phyloP scores from a whole-genome alignment of 2,329 filamentous ascomycete species.

The Thelonectria blattea region DNA sequence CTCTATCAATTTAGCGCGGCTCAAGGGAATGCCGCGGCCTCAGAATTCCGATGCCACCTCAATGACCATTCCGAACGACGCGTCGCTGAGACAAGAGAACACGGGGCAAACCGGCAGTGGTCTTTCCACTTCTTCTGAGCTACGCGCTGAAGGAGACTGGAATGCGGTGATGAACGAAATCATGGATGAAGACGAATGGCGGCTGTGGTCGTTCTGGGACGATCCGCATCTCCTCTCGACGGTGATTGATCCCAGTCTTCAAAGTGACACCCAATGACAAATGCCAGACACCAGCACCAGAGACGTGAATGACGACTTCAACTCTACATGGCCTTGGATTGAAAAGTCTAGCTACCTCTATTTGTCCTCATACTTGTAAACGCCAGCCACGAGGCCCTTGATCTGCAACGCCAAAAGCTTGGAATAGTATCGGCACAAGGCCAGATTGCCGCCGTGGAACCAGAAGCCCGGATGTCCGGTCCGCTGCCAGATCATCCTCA shows the following conservation, averaged over 20 bases:
- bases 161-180: slow-evolving; percentile 15
- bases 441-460: slow-evolving; percentile 70
- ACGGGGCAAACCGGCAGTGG: neutral
- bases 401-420: slow-evolving; percentile 60
- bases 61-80: neutral
- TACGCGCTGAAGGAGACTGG: neutral
- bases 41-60: slow-evolving; percentile 10
- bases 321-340: no score
- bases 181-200: slow-evolving; percentile 34
- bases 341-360: neutral
- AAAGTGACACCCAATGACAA: neutral
- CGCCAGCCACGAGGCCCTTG: slow-evolving; percentile 49
- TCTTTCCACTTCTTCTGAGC: neutral
- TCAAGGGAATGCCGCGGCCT: slow-evolving; percentile 35
- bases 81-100: neutral
- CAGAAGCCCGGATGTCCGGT: slow-evolving; percentile 70
- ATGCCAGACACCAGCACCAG: no score
- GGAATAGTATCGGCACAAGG: slow-evolving; percentile 66
- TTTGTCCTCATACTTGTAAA: slow-evolving; percentile 37
- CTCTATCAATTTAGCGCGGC: slow-evolving; percentile 30
- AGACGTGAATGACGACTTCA: no score
- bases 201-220: slow-evolving; percentile 34
- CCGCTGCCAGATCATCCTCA: slow-evolving; percentile 62
- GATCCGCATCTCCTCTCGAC: slow-evolving; percentile 36
- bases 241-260: slow-evolving; percentile 16